Evolutionary conservation across 331 rosid genomes (phyloP), one percentile per base, ranked within the genome.

Genomic region (Malus hybrid): DNA sequence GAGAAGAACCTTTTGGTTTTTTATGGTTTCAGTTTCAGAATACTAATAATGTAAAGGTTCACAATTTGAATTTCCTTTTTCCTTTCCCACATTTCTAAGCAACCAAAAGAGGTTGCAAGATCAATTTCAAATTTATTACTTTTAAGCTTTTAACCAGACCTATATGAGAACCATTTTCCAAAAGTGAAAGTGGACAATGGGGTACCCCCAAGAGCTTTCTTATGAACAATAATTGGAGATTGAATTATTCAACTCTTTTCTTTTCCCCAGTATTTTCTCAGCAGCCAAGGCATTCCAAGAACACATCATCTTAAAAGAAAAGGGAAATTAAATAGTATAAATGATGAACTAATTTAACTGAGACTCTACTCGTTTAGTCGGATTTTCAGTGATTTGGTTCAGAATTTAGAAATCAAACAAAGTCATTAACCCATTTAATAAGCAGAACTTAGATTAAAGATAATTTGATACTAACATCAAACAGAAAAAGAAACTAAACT

Each of bases 311-410:
- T 42, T 7, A 8, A 33, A 54, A 24, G 52, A 20, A 64, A 31
- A 6, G 74, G 6, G 6, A 15, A 42, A 46, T 6, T 54, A 56
- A 69, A 69, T 69, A 39, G 65, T 54, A 65, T 4, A 9, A 18
- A 75, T 27, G 75, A 52, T 3, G 28, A 75, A 66, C 56, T n/a
- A 20, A 60, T 31, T 46, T 56, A 70, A 69, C 12, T 27, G 20
- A 36, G 33, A 75, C 39, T 22, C 19, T 57, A 77, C 10, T 34
- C 19, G 55, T 67, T 52, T 68, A 61, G 70, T 54, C 52, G 67
- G 76, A 55, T 33, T 77, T 82, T 71, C 65, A 81, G 72, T 68
- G 76, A 55, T 44, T 54, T 65, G 2, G 39, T 72, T 73, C 44
- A 10, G 48, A 65, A 65, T 67, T 68, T 81, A 14, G 50, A 75